A percentile compares a stretch with the other conserved stretches of the same genome.
phyloP scores from a whole-genome alignment of 352 stramenopile genomes.

The Phytophthora fragariaefolia region DNA sequence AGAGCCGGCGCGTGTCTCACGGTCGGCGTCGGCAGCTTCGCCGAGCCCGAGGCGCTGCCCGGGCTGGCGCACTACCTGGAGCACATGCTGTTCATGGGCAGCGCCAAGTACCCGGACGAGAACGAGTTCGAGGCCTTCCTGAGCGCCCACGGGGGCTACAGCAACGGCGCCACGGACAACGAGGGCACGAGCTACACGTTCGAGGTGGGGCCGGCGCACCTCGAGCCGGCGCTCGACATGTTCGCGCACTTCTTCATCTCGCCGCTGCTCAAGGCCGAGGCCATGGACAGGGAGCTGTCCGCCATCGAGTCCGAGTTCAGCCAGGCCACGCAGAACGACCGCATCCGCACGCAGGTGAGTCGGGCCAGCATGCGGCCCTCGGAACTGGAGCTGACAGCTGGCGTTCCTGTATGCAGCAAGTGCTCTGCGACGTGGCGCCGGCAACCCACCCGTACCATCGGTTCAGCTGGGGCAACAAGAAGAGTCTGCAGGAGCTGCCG shows the following conservation, averaged over 20 bases:
- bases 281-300: conserved; percentile 82
- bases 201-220: conserved; percentile 76
- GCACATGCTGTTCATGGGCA: conserved; percentile 98
- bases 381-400: too few relatives aligned
- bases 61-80: conserved; percentile 93
- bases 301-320: conserved; percentile 92
- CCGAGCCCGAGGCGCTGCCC: conserved; percentile 69
- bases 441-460: conserved; percentile 72
- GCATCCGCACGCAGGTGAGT: conserved; percentile 51
- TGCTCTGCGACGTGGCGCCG: conserved; percentile 70
- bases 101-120: conserved; percentile 92
- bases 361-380: too few relatives aligned
- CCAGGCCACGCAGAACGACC: conserved; percentile 77
- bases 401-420: too few relatives aligned
- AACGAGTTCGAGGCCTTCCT: conserved; percentile 94
- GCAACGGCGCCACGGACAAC: conserved; percentile 94
- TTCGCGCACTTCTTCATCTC: conserved; percentile 96
- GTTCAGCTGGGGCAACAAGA: conserved; percentile 89
- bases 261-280: conserved; percentile 83
- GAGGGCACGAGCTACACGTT: conserved; percentile 95
- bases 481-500: conserved; percentile 66
- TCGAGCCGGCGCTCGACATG: conserved; percentile 87
- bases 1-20: conserved; percentile 70
- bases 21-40: conserved; percentile 75
- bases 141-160: conserved; percentile 88